phyloP scores from a whole-genome alignment of 345 rosid genomes.

The Moricandia moricandioides region DNA sequence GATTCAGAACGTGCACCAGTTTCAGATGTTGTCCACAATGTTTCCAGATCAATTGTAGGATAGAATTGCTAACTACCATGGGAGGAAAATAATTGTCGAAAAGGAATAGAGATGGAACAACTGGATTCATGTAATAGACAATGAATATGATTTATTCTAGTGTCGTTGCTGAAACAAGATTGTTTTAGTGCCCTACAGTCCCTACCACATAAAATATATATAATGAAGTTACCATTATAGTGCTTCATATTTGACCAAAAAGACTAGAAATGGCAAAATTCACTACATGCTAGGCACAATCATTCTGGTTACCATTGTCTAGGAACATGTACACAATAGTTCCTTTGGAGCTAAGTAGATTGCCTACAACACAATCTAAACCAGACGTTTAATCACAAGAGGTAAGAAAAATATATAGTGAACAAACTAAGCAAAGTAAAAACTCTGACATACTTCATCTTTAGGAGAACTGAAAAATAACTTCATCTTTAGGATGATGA shows the following conservation, averaged over 20 bases:
- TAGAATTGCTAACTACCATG: background rate
- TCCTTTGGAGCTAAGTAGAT: background rate
- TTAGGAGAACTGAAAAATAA: background rate
- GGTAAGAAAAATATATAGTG: background rate
- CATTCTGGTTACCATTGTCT: background rate
- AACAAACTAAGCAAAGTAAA: background rate
- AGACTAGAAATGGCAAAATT: background rate
- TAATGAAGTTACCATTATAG: background rate
- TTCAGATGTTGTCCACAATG: background rate
- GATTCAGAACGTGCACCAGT: background rate
- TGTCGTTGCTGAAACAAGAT: background rate
- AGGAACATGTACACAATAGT: background rate
- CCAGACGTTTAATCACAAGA: background rate
- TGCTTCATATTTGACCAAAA: background rate
- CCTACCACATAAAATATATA: background rate
- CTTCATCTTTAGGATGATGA: background rate
- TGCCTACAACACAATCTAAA: background rate
- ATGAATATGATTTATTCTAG: background rate
- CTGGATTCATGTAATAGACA: background rate
- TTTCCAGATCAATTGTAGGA: slow-evolving; percentile 12
- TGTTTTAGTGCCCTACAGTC: background rate
- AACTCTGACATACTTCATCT: background rate
- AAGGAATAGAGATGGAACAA: background rate
- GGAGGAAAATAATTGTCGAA: background rate
- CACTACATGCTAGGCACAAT: background rate